Evolutionary conservation across 2,329 filamentous ascomycete species (phyloP).

Genomic region (Diaporthe australafricana): DNA sequence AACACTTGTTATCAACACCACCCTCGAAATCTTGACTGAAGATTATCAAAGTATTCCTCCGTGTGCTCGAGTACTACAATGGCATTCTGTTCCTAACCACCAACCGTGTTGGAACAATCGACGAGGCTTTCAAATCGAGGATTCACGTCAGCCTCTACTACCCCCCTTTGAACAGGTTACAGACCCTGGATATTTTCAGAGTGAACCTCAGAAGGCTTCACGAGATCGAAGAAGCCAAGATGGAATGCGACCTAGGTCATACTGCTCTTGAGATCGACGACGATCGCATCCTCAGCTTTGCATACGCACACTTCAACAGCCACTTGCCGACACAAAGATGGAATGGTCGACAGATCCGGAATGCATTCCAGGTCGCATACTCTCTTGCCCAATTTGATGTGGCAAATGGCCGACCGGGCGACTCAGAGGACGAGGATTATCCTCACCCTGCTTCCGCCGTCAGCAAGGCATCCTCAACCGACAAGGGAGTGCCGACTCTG

Average conservation of each 20-base stretch:
- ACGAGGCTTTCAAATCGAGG: conserved; percentile 56
- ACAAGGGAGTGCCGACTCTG: neutral
- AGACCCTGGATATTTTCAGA: conserved; percentile 45
- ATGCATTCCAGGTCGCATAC: conserved; percentile 33
- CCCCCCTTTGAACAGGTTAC: conserved; percentile 39
- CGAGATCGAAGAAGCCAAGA: conserved; percentile 16
- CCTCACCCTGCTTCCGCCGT: too few species aligned
- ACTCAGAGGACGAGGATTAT: neutral
- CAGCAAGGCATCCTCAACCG: neutral
- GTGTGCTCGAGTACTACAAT: conserved; percentile 46
- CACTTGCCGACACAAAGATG: conserved; percentile 3
- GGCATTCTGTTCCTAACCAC: conserved; percentile 59
- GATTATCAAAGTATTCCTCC: conserved; percentile 50
- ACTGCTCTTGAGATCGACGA: neutral
- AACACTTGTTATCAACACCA: fast-evolving
- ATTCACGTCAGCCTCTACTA: conserved; percentile 53
- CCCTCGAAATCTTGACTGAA: neutral
- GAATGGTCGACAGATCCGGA: conserved; percentile 32
- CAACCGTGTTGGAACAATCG: conserved; percentile 57
- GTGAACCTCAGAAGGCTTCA: conserved; percentile 41
- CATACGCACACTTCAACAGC: neutral
- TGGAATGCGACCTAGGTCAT: neutral
- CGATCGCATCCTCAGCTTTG: conserved; percentile 1
- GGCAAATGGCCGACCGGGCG: neutral
- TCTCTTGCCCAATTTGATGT: conserved; percentile 22